These are phyloP conservation scores for Trichoderma gamsii DNA, from an alignment of 495 filamentous ascomycete genomes.

Conservation along the genomic window DNA sequence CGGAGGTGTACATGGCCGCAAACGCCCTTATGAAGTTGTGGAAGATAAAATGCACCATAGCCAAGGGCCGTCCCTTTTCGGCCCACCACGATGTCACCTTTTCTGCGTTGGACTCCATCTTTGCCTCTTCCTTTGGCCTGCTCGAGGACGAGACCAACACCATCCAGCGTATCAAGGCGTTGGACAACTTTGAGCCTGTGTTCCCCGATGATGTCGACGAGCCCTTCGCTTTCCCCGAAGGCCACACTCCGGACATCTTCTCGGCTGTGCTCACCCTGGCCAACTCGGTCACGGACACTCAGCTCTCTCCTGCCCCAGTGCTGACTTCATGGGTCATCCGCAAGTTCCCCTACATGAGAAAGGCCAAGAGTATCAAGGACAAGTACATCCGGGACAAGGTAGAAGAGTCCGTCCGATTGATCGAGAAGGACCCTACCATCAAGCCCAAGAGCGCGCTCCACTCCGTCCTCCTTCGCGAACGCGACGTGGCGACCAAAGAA, in stretches of 20 bases:
- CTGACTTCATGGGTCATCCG: neutral
- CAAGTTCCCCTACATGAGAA: conserved; percentile 6
- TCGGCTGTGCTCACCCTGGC: conserved; percentile 3
- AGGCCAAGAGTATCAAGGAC: conserved; percentile 2
- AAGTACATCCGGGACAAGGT: conserved; percentile 23
- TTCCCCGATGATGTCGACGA: neutral
- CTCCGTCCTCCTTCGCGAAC: conserved; percentile 33
- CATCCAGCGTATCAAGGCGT: conserved; percentile 7
- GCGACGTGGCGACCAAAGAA: conserved; percentile 27
- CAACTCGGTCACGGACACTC: conserved; percentile 1
- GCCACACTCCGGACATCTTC: neutral
- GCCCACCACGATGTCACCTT: conserved; percentile 26
- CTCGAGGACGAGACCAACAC: conserved; percentile 15
- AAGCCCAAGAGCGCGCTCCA: conserved; percentile 29
- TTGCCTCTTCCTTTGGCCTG: conserved; percentile 24
- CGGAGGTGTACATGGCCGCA: conserved; percentile 22
- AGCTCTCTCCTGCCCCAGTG: conserved; percentile 10
- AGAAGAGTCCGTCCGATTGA: conserved; percentile 18
- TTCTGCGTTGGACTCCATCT: conserved; percentile 28
- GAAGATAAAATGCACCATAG: conserved; percentile 22
- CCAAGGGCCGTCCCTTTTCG: conserved; percentile 25
- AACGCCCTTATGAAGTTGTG: conserved; percentile 26
- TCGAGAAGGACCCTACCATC: conserved; percentile 15
- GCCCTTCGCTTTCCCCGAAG: conserved; percentile 7
- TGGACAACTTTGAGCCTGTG: neutral